A percentile compares a stretch with the other conserved stretches of the same genome.
Conservation (phyloP, 2,329 filamentous ascomycete species). For the Fusarium palustre region DNA sequence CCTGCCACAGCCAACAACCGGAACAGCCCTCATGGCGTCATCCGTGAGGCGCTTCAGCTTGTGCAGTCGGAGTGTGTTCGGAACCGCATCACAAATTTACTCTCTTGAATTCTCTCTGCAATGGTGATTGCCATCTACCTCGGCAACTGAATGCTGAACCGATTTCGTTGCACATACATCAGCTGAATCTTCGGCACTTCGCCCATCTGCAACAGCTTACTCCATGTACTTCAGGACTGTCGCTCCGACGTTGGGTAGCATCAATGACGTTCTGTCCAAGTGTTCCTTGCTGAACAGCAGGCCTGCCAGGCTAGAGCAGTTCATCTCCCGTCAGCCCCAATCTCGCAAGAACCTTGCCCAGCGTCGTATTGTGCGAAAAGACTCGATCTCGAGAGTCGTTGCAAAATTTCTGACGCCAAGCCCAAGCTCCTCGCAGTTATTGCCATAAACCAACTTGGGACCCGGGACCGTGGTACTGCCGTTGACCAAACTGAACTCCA, state of each 20-base stretch:
- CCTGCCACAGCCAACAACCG: conserved; percentile 2
- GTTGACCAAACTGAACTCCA: conserved; percentile 34
- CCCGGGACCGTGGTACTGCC: conserved; percentile 41
- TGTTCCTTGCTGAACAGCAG: conserved; percentile 20
- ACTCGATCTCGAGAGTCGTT: conserved; percentile 12
- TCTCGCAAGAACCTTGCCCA: conserved; percentile 22
- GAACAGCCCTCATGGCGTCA: conserved; percentile 29
- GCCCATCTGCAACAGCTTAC: conserved; percentile 5
- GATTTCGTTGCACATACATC: background rate
- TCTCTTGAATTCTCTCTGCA: background rate
- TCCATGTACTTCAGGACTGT: background rate
- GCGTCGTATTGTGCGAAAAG: conserved; percentile 13
- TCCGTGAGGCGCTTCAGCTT: conserved; percentile 14
- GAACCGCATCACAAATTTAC: background rate
- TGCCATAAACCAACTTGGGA: conserved; percentile 15
- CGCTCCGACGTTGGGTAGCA: conserved; percentile 18
- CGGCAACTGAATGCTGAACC: conserved; percentile 18
- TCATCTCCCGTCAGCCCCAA: conserved; percentile 20
- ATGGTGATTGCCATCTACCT: background rate
- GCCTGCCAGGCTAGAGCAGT: conserved; percentile 20
- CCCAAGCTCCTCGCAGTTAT: conserved; percentile 4
- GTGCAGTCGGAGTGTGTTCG: background rate
- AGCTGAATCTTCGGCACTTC: conserved; percentile 9
- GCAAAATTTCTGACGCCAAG: conserved; percentile 2
- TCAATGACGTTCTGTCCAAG: conserved; percentile 22